Evolutionary conservation across 2,329 filamentous ascomycete genomes (phyloP).

Genomic region (Fusarium redolens): DNA sequence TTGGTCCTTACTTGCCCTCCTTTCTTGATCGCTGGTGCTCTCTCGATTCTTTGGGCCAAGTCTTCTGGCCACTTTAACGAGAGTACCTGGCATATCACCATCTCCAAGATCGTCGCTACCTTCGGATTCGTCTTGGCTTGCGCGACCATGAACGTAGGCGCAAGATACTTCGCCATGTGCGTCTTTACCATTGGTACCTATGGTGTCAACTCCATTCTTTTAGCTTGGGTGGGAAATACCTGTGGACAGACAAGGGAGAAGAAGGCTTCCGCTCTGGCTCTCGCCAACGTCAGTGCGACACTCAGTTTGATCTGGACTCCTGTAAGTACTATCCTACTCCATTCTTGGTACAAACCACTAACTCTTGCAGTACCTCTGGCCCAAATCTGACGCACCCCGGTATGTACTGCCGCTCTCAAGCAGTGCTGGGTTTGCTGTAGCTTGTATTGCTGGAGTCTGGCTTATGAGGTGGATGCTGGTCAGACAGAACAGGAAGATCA

Average conservation of each 20-base stretch:
- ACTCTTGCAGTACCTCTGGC: slow-evolving; percentile 34
- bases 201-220: slow-evolving; percentile 57
- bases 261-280: slow-evolving; percentile 57
- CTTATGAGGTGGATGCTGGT: slow-evolving; percentile 44
- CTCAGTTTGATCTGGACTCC: slow-evolving; percentile 39
- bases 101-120: slow-evolving; percentile 54
- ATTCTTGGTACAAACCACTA: background rate
- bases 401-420: slow-evolving; percentile 36
- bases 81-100: slow-evolving; percentile 32
- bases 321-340: background rate
- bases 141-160: slow-evolving; percentile 41
- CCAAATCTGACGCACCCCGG: slow-evolving; percentile 34
- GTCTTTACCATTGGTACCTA: slow-evolving; percentile 52
- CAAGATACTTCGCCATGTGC: slow-evolving; percentile 48
- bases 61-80: slow-evolving; percentile 39
- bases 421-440: slow-evolving; percentile 45
- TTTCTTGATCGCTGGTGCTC: slow-evolving; percentile 55
- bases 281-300: slow-evolving; percentile 37
- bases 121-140: slow-evolving; percentile 40
- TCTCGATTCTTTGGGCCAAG: slow-evolving; percentile 37
- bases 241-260: slow-evolving; percentile 61
- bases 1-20: slow-evolving; percentile 63
- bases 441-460: slow-evolving; percentile 49
- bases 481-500: slow-evolving; percentile 44
- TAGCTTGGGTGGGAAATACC: slow-evolving; percentile 56